phyloP scores from a whole-genome alignment of 1,284 basidiomycete genomes.

The Cystobasidiaceae sp. region DNA sequence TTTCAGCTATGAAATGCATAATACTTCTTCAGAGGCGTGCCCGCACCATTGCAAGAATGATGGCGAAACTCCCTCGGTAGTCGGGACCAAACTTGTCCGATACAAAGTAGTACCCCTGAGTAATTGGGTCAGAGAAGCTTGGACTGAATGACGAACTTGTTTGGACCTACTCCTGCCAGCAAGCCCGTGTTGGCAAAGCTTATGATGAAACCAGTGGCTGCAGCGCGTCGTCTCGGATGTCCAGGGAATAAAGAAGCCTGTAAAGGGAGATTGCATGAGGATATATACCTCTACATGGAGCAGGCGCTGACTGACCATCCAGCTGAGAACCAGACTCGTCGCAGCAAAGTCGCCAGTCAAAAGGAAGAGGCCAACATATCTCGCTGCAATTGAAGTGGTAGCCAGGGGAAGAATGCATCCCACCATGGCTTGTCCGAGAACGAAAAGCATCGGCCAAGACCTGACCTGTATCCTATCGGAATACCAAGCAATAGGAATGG shows the following conservation, averaged over 20 bases:
- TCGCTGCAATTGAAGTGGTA: not conserved
- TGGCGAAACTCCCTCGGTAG: not conserved
- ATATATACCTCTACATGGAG: too few species aligned
- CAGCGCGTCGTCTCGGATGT: not conserved
- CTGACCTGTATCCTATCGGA: constrained; percentile 46
- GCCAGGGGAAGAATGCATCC: constrained; percentile 1
- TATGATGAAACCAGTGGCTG: not conserved
- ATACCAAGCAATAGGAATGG: not conserved
- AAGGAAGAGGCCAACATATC: not conserved
- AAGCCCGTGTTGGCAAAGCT: not conserved
- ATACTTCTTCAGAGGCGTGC: too few species aligned
- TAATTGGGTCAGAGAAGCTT: not conserved
- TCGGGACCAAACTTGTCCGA: not conserved
- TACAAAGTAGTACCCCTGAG: not conserved
- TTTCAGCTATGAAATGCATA: too few species aligned
- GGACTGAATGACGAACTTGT: not conserved
- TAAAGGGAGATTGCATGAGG: too few species aligned
- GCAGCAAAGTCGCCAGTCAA: not conserved
- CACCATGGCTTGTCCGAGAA: constrained; percentile 57
- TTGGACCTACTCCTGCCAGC: not conserved
- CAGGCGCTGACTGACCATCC: too few species aligned
- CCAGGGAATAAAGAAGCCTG: too few species aligned
- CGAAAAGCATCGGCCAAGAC: constrained; percentile 67
- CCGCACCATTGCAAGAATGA: not conserved
- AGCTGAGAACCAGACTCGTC: too few species aligned